Conservation (phyloP, 345 rosid species). For the Clausena lansium region DNA sequence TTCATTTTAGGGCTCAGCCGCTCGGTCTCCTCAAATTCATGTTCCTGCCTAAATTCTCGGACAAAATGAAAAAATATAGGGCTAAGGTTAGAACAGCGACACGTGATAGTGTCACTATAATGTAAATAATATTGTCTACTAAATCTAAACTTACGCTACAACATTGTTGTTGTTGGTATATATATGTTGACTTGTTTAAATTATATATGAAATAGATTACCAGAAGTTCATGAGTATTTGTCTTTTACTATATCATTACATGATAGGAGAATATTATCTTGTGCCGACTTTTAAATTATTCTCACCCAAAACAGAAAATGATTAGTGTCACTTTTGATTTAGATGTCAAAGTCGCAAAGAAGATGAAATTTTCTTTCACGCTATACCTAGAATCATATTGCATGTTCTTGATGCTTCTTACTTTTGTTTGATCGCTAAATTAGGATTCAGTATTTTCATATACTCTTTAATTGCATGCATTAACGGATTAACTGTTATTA, state of each 20-base stretch:
- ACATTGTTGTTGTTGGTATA: background rate
- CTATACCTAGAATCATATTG: background rate
- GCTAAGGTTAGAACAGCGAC: no score
- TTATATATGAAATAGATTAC: background rate
- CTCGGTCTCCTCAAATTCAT: background rate
- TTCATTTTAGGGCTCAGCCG: background rate
- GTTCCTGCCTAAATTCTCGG: background rate
- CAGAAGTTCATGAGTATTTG: background rate
- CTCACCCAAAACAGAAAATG: background rate
- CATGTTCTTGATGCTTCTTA: background rate
- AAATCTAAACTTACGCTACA: no score
- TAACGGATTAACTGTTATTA: slow-evolving; percentile 1
- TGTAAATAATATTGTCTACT: no score
- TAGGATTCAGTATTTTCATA: background rate
- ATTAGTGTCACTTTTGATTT: slow-evolving; percentile 3
- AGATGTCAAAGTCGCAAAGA: background rate
- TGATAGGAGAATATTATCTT: slow-evolving; percentile 10
- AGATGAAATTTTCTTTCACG: background rate
- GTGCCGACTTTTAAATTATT: slow-evolving; percentile 8
- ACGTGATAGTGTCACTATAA: no score
- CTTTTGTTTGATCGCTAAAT: background rate
- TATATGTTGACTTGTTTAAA: background rate
- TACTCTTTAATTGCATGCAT: background rate
- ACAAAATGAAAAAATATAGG: background rate
- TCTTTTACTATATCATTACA: background rate